phyloP scores from a whole-genome alignment of 139 green algal species.

The Chlorella sp. region DNA sequence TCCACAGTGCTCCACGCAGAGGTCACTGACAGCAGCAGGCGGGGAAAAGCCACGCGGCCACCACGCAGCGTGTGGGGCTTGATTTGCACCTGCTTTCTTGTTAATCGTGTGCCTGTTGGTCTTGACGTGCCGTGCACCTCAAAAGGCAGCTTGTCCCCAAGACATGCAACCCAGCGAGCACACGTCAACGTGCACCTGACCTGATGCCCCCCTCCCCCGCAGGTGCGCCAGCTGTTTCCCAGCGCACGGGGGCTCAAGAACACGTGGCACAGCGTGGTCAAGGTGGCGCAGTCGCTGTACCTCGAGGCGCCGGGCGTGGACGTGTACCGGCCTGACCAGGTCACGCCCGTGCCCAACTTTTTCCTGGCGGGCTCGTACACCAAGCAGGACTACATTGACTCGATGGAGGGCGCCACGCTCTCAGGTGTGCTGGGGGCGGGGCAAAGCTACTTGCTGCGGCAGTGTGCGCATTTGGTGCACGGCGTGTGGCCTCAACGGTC shows the following conservation, averaged over 20 bases:
- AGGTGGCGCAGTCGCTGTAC: conserved; percentile 93
- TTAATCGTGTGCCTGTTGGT: neutral
- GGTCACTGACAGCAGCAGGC: neutral
- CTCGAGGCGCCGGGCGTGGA: conserved; percentile 85
- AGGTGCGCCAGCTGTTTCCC: conserved; percentile 87
- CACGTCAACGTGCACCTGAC: neutral
- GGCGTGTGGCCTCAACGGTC: neutral
- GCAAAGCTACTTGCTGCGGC: neutral
- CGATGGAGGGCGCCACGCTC: conserved; percentile 95
- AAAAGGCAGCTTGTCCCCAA: no score
- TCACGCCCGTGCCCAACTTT: conserved; percentile 89
- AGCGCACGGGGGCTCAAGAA: conserved; percentile 59
- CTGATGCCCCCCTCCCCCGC: conserved; percentile 2
- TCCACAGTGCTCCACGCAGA: no score
- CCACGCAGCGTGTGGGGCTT: no score
- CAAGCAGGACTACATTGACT: conserved; percentile 96
- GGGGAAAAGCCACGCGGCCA: no score
- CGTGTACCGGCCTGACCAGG: conserved; percentile 80
- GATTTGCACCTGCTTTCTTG: no score
- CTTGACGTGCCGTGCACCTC: neutral
- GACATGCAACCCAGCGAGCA: no score
- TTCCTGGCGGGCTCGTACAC: conserved; percentile 94
- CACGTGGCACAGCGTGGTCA: conserved; percentile 87
- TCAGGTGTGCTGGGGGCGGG: conserved; percentile 62
- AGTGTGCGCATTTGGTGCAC: neutral